These are phyloP conservation scores for Barnettozyma sucrosica DNA, from an alignment of 805 yeast genomes.

Conservation along the genomic window DNA sequence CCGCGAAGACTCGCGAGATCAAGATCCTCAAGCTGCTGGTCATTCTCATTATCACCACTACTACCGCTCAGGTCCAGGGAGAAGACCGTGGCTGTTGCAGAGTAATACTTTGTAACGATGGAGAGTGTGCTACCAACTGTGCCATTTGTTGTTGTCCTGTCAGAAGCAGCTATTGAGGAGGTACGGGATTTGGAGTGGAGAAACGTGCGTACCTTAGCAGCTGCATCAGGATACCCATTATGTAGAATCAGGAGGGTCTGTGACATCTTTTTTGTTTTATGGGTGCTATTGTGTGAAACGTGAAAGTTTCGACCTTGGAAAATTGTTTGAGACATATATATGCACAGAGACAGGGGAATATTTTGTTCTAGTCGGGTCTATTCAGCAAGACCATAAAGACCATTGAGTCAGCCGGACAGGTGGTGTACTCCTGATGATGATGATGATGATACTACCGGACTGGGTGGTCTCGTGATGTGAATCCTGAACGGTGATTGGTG, in stretches of 20 bases:
- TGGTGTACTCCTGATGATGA: too few relatives aligned
- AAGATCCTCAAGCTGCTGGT: background rate
- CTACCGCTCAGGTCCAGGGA: background rate
- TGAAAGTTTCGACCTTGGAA: too few relatives aligned
- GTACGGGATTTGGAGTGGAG: background rate
- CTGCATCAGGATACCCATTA: background rate
- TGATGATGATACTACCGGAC: too few relatives aligned
- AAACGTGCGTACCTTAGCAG: background rate
- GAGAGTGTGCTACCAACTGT: background rate
- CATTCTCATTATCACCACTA: background rate
- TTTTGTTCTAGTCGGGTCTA: too few relatives aligned
- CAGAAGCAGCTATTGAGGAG: background rate
- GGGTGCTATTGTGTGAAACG: too few relatives aligned
- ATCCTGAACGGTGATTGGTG: too few relatives aligned
- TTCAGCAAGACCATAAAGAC: too few relatives aligned
- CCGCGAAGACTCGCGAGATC: background rate
- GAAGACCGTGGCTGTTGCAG: background rate
- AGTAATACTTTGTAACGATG: conserved; percentile 1
- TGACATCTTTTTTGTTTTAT: too few relatives aligned
- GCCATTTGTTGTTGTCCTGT: background rate
- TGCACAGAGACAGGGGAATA: too few relatives aligned
- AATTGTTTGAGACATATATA: too few relatives aligned
- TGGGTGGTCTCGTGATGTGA: too few relatives aligned
- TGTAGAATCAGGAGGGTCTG: background rate
- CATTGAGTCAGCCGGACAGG: too few relatives aligned